Base-by-base conservation (phyloP, 83 land plant species). In the Picea mariana region DNA sequence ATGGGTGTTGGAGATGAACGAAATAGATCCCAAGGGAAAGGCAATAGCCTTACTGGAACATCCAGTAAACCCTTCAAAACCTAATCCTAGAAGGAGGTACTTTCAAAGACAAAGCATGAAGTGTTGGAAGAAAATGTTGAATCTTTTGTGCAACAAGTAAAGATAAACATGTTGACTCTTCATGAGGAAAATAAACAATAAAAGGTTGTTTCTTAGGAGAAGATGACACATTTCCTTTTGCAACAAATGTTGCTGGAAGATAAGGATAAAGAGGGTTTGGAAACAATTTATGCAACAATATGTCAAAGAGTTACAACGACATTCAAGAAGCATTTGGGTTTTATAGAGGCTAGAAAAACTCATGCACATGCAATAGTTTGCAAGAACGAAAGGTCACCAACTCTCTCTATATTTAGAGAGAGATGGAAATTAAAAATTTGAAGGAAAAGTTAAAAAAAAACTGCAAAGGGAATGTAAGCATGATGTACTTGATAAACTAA, bases 261-360 rank as follows among this genome's bases (percentile, higher is more conserved):
- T 34, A 93, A 90, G 71, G 91, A 94, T 27, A 90, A 91, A 77
- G 98, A 97, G 79, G 59, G 93, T 13, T 65, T 82, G 40, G 89
- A 89, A 84, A 87, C 91, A 13, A 86, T 95, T 31, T 80, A 89
- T 52, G 82, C 88, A 26, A 88, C 95, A 27, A 92, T 97, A 23
- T 86, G 86, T 26, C 95, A 94, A 78, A 97, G 93, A 75, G 89
- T 94, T 52, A 94, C 92, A 26, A 95, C 97, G 82, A 97, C 99
- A 59, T 98, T 95, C 86, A 95, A 89, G 87, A 97, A 97, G 62
- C 88, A 98, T 13, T 76, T 92, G 58, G 86, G 85, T 47, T 65
- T 97, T 38, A 77, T 97, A 64, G 95, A 92, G 76, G 98, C 97
- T 44, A 98, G 92, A 84, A 95, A 87, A 87, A 89, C 62, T 79